These are phyloP conservation scores for Psilocybe mexicana DNA, from an alignment of 1,284 basidiomycete species.

Conservation along the genomic window DNA sequence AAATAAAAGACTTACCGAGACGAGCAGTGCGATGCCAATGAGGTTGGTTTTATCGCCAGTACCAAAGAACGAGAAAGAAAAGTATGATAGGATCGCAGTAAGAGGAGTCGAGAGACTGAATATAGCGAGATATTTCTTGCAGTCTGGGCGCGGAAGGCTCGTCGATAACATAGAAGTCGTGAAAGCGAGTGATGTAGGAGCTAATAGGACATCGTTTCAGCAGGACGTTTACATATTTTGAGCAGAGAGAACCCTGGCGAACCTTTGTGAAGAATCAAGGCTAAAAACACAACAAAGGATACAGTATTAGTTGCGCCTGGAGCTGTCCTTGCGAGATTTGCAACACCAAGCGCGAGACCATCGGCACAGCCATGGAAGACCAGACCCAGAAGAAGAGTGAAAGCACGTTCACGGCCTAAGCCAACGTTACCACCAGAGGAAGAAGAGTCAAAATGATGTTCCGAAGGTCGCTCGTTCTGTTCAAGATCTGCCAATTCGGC, in stretches of 20 bases:
- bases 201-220: conserved; percentile 38
- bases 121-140: conserved; percentile 72
- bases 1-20: conserved; percentile 60
- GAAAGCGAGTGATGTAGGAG: conserved; percentile 83
- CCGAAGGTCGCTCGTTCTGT: conserved; percentile 16
- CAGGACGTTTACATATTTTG: not conserved
- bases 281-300: conserved; percentile 83
- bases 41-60: conserved; percentile 47
- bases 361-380: conserved; percentile 88
- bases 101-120: conserved; percentile 83
- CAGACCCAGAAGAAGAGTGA: conserved; percentile 81
- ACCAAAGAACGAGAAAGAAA: conserved; percentile 59
- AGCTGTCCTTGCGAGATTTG: conserved; percentile 45
- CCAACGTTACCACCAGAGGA: conserved; percentile 9
- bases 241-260: not conserved
- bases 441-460: conserved; percentile 31
- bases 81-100: conserved; percentile 72
- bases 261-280: conserved; percentile 90
- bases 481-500: conserved; percentile 57
- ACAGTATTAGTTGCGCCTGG: conserved; percentile 41
- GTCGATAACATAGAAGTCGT: conserved; percentile 79
- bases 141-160: conserved; percentile 64
- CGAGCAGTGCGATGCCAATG: conserved; percentile 77
- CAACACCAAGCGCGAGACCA: conserved; percentile 87
- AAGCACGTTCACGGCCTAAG: conserved; percentile 38